Percentiles rank a stretch among this genome's conserved stretches.
Conservation (phyloP, 2,329 filamentous ascomycete species). For the Aspergillus fructus region DNA sequence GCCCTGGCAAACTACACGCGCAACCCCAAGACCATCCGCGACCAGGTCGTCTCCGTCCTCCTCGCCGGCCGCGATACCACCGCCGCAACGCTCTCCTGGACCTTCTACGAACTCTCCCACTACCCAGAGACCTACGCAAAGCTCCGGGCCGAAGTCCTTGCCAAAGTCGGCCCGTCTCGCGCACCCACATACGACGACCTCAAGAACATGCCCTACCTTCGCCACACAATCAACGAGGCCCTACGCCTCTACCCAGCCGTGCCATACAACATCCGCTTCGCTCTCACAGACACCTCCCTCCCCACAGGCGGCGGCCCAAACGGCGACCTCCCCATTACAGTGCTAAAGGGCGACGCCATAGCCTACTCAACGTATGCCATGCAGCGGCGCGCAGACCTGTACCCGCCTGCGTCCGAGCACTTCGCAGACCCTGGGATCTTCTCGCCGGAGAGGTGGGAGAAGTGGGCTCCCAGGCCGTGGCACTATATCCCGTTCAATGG, state of each 20-base stretch:
- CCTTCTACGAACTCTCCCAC: constrained; percentile 8
- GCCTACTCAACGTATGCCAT: constrained; percentile 7
- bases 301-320: constrained; percentile 5
- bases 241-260: constrained; percentile 6
- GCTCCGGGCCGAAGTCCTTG: not conserved
- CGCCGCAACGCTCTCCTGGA: constrained; percentile 6
- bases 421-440: constrained; percentile 3
- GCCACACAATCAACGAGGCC: constrained; percentile 7
- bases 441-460: constrained; percentile 6
- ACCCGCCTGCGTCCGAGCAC: not conserved
- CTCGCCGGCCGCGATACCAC: constrained; percentile 7
- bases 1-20: constrained; percentile 6
- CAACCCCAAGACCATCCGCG: constrained; percentile 1
- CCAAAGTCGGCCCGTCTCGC: not conserved
- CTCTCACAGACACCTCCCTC: constrained; percentile 1
- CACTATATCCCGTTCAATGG: constrained; percentile 10
- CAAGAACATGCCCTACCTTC: constrained; percentile 3
- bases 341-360: constrained; percentile 4
- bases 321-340: constrained; percentile 4
- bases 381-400: constrained; percentile 7
- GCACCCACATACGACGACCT: constrained; percentile 6
- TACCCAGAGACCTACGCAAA: not conserved
- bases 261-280: constrained; percentile 7
- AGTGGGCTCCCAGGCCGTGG: not conserved
- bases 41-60: constrained; percentile 3